Evolutionary conservation across 1,284 basidiomycete species (phyloP).

Genomic region (Ustilago sp.): DNA sequence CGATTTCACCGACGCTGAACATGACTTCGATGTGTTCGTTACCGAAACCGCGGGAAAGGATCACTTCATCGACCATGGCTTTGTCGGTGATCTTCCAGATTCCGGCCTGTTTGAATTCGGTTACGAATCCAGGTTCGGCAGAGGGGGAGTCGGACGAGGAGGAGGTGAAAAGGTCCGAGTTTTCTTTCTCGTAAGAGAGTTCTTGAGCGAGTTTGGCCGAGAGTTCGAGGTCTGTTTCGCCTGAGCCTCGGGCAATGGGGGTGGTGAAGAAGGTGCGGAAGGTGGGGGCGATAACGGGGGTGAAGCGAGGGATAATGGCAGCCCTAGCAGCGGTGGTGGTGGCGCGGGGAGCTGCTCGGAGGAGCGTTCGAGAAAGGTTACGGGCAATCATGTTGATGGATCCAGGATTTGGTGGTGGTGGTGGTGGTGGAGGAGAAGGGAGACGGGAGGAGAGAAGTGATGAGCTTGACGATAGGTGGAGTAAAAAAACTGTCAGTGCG

Average conservation of each 20-base stretch:
- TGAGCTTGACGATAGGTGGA: conserved; percentile 19
- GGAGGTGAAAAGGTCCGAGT: conserved; percentile 46
- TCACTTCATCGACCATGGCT: conserved; percentile 83
- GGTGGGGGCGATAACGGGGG: not conserved
- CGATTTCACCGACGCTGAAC: conserved; percentile 66
- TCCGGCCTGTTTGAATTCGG: conserved; percentile 79
- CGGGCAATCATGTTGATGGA: conserved; percentile 27
- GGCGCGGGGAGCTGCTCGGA: conserved; percentile 17
- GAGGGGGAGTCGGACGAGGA: conserved; percentile 63
- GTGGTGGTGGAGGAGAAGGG: conserved; percentile 7
- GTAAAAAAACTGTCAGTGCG: conserved; percentile 20
- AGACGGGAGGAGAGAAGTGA: not conserved
- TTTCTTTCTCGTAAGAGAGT: conserved; percentile 84
- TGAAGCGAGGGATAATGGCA: not conserved
- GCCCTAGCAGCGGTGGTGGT: conserved; percentile 4
- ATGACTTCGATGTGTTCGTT: conserved; percentile 76
- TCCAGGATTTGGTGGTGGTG: not conserved
- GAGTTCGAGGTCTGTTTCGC: conserved; percentile 79
- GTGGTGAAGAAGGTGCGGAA: conserved; percentile 26
- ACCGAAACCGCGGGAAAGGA: conserved; percentile 84
- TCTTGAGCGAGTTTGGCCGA: conserved; percentile 83
- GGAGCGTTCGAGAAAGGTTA: conserved; percentile 19
- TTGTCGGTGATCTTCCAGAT: conserved; percentile 84
- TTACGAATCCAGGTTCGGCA: conserved; percentile 79
- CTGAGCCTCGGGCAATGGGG: conserved; percentile 23